Evolutionary conservation across 441 rosid species (phyloP).

Genomic region (Gossypium schwendimanii): DNA sequence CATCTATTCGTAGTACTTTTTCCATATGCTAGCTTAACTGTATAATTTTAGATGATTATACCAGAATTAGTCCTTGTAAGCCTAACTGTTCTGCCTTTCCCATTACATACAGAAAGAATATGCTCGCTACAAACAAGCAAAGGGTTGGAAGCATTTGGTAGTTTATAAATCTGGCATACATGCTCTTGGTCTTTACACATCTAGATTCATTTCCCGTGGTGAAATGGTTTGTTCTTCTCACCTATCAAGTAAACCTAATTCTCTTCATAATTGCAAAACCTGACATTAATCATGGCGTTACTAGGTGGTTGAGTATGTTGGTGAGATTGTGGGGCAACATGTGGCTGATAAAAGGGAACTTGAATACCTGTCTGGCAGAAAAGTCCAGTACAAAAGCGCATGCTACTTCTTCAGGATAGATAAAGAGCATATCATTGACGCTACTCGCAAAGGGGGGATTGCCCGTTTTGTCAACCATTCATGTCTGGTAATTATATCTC

Average conservation of each 20-base stretch:
- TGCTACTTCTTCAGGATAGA: constrained; percentile 62
- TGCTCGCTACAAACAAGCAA: constrained; percentile 41
- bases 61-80: neutral
- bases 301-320: constrained; percentile 56
- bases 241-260: neutral
- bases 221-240: constrained; percentile 43
- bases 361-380: constrained; percentile 44
- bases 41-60: neutral
- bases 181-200: constrained; percentile 59
- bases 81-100: neutral
- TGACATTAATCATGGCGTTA: constrained; percentile 5
- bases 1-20: neutral
- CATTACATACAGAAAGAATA: constrained; percentile 46
- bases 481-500: constrained; percentile 34
- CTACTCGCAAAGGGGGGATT: constrained; percentile 50
- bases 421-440: constrained; percentile 56
- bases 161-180: constrained; percentile 63
- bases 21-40: neutral
- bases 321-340: constrained; percentile 49
- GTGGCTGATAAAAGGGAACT: constrained; percentile 50
- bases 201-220: constrained; percentile 41
- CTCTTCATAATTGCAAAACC: constrained; percentile 14
- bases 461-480: constrained; percentile 65
- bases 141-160: constrained; percentile 48
- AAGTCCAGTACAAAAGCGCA: constrained; percentile 51